These are phyloP conservation scores for Ottelia alismoides DNA, from an alignment of 106 monocot species.

Conservation along the genomic window DNA sequence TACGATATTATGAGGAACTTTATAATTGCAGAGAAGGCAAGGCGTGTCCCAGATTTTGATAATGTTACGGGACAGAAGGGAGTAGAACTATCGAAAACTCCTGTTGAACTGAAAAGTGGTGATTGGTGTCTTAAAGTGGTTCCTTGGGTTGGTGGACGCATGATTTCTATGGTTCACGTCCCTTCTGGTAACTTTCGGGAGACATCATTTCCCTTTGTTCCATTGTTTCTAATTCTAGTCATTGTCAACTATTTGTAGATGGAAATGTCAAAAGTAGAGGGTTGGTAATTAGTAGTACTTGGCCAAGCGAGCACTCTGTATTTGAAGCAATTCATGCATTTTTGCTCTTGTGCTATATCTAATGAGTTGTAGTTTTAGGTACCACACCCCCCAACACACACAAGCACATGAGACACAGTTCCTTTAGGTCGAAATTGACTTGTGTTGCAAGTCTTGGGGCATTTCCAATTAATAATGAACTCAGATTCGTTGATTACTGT, in stretches of 20 bases:
- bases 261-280: background rate
- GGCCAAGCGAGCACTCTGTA: too few relatives aligned
- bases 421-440: too few relatives aligned
- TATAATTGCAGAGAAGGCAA: conserved; percentile 62
- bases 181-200: conserved; percentile 60
- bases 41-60: conserved; percentile 46
- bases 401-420: too few relatives aligned
- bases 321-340: background rate
- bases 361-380: too few relatives aligned
- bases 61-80: conserved; percentile 31
- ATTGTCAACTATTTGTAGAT: too few relatives aligned
- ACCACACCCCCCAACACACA: too few relatives aligned
- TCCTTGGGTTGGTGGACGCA: conserved; percentile 88
- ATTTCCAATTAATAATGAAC: too few relatives aligned
- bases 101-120: conserved; percentile 67
- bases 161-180: conserved; percentile 80
- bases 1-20: too few relatives aligned
- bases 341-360: background rate
- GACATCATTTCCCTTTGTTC: background rate
- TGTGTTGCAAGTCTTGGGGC: too few relatives aligned
- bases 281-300: too few relatives aligned
- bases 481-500: too few relatives aligned
- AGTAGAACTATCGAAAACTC: conserved; percentile 47
- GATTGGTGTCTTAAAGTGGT: conserved; percentile 77
- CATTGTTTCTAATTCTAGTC: background rate